Conservation (phyloP, 371 early-diverging fungal genomes). For the Mortierella sp. region DNA sequence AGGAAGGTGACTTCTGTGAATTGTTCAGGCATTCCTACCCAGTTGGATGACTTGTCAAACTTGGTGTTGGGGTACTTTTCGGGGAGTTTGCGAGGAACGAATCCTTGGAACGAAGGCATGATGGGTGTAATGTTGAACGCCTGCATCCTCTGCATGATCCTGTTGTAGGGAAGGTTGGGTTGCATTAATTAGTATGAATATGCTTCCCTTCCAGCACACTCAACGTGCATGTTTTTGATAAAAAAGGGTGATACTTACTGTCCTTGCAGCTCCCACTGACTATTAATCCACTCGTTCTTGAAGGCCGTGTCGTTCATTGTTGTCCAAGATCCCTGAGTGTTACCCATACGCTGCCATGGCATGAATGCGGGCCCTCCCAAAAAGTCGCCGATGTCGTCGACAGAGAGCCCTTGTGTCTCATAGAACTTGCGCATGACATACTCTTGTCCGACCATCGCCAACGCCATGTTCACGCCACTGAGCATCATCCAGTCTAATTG, state of each 20-base stretch:
- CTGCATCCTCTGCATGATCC: constrained; percentile 47
- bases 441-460: constrained; percentile 55
- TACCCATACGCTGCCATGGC: constrained; percentile 59
- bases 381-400: constrained; percentile 37
- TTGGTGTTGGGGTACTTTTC: constrained; percentile 22
- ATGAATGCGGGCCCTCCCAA: constrained; percentile 44
- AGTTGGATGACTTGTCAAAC: constrained; percentile 33
- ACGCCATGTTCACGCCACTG: constrained; percentile 55
- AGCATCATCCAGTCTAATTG: constrained; percentile 56
- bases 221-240: no score
- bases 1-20: constrained; percentile 29
- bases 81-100: constrained; percentile 36
- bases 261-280: constrained; percentile 52
- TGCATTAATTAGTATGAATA: no score
- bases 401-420: constrained; percentile 32
- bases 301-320: constrained; percentile 20
- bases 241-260: constrained; percentile 25
- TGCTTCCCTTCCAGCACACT: no score
- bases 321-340: constrained; percentile 49
- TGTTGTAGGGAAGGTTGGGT: background rate
- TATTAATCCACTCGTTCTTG: constrained; percentile 51
- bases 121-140: constrained; percentile 51
- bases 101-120: constrained; percentile 52
- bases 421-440: constrained; percentile 50
- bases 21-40: constrained; percentile 21